Conservation (phyloP, 176 grass and related monocot species). For the Lolium rigidum region DNA sequence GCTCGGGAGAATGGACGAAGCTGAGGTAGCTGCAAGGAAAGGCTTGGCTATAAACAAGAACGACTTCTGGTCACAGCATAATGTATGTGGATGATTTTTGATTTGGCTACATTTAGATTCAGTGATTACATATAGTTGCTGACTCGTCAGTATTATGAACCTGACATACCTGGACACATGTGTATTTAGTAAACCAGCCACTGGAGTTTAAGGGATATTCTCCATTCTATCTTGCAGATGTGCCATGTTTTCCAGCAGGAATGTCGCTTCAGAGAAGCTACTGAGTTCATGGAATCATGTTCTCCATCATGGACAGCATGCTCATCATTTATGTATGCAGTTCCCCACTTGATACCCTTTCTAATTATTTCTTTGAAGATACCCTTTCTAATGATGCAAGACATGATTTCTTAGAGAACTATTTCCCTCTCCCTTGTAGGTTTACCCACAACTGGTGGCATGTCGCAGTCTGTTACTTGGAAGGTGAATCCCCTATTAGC, state of each 20-base stretch:
- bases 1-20: conserved; percentile 66
- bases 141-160: not conserved
- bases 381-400: not conserved
- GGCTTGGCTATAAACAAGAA: conserved; percentile 71
- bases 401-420: conserved; percentile 17
- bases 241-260: conserved; percentile 84
- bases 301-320: conserved; percentile 60
- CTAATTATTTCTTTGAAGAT: not conserved
- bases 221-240: conserved; percentile 48
- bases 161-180: not conserved
- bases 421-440: conserved; percentile 35
- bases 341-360: conserved; percentile 10
- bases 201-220: not conserved
- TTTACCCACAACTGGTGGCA: conserved; percentile 87
- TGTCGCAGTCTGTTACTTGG: conserved; percentile 79
- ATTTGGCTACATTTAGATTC: not conserved
- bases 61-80: conserved; percentile 80
- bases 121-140: not conserved
- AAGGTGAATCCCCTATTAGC: conserved; percentile 60
- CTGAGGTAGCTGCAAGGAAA: conserved; percentile 70
- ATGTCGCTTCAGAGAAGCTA: conserved; percentile 54
- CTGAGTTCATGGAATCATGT: conserved; percentile 73
- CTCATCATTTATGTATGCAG: conserved; percentile 72
- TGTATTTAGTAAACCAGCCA: not conserved
- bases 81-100: conserved; percentile 43